These are phyloP conservation scores for Fusarium pseudocircinatum DNA, from an alignment of 2,329 filamentous ascomycete species.

Conservation along the genomic window DNA sequence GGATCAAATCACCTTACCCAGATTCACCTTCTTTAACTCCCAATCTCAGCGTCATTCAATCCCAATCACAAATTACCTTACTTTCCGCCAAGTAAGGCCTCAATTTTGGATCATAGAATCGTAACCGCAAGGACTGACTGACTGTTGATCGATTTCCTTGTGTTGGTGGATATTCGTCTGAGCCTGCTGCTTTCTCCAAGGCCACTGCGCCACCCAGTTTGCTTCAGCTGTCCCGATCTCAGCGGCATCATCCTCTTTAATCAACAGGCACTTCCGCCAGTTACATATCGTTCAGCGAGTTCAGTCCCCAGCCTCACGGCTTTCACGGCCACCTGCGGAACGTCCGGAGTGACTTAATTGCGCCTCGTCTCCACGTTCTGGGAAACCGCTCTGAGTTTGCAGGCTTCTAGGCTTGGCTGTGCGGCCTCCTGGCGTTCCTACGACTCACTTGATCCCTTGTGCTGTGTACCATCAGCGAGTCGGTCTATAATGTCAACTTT, in stretches of 20 bases:
- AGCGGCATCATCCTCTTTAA: conserved; percentile 1
- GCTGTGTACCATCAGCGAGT: not conserved
- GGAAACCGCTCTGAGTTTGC: not conserved
- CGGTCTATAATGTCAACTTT: conserved; percentile 58
- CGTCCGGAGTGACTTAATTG: conserved; percentile 19
- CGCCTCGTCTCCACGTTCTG: conserved; percentile 2
- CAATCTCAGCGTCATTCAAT: conserved; percentile 3
- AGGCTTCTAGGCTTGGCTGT: conserved; percentile 1
- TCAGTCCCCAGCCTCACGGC: conserved; percentile 3
- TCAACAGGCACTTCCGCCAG: not conserved
- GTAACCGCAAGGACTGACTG: not conserved
- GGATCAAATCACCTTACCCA: conserved; percentile 10
- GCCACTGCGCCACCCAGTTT: conserved; percentile 7
- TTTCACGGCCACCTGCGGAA: conserved; percentile 27
- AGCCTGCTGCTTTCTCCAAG: conserved; percentile 10
- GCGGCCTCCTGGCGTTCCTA: not conserved
- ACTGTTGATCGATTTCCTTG: conserved; percentile 1
- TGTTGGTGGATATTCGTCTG: conserved; percentile 4
- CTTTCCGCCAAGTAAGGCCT: conserved; percentile 3
- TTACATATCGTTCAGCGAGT: not conserved
- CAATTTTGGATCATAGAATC: conserved; percentile 6
- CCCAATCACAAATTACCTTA: not conserved
- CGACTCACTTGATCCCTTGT: not conserved
- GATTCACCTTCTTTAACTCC: conserved; percentile 5
- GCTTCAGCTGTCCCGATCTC: not conserved